Evolutionary conservation across 1,284 basidiomycete species (phyloP).

Genomic region (Irpex sp.): DNA sequence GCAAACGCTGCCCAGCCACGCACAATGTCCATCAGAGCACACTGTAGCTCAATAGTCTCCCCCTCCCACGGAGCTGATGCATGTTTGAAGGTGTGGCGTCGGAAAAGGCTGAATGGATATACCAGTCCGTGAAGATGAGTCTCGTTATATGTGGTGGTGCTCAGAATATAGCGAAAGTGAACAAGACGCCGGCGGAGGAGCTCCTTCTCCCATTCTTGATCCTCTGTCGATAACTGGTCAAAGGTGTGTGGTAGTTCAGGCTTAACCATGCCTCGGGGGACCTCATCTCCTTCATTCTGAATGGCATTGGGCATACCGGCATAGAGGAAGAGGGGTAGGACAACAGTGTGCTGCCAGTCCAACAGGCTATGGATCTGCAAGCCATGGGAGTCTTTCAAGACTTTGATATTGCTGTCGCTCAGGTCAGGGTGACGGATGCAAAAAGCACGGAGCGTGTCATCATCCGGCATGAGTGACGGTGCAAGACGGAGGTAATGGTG

Average conservation of each 20-base stretch:
- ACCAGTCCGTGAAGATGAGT: constrained; percentile 33
- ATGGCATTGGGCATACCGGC: constrained; percentile 38
- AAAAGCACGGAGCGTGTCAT: constrained; percentile 27
- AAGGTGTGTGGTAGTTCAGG: constrained; percentile 39
- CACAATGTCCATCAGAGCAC: constrained; percentile 35
- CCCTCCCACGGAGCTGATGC: constrained; percentile 43
- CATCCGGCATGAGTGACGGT: constrained; percentile 32
- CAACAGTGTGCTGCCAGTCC: constrained; percentile 43
- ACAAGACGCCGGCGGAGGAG: constrained; percentile 31
- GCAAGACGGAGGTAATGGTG: constrained; percentile 32
- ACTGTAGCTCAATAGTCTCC: constrained; percentile 40
- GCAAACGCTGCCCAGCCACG: constrained; percentile 34
- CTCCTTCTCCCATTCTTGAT: constrained; percentile 15
- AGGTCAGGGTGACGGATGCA: constrained; percentile 34
- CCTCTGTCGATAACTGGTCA: constrained; percentile 27
- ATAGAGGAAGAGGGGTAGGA: constrained; percentile 45
- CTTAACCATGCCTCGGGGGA: constrained; percentile 31
- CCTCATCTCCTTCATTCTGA: constrained; percentile 41
- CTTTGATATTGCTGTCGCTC: constrained; percentile 31
- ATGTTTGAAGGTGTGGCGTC: constrained; percentile 35
- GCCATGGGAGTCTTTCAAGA: constrained; percentile 17
- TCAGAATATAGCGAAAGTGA: constrained; percentile 42
- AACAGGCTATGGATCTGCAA: constrained; percentile 20
- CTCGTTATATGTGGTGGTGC: constrained; percentile 38
- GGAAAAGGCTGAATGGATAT: constrained; percentile 31